phyloP scores from a whole-genome alignment of 2,329 filamentous ascomycete genomes.

The Malbranchea cinnamomea region DNA sequence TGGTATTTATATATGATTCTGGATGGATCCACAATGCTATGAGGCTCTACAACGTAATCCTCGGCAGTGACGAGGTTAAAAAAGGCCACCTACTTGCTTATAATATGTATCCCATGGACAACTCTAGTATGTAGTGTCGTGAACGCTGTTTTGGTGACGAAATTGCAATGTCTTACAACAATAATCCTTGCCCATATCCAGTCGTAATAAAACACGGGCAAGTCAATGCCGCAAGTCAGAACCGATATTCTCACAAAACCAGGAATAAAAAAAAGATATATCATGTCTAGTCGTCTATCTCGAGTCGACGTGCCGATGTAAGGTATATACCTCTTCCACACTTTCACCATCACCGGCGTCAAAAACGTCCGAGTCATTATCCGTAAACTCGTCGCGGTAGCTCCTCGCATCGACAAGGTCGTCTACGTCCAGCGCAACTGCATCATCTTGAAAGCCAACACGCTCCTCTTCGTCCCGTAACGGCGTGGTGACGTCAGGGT shows the following conservation, averaged over 20 bases:
- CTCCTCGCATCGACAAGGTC: constrained; percentile 23
- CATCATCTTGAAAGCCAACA: constrained; percentile 29
- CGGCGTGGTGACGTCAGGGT: constrained; percentile 26
- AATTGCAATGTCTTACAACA: too few species aligned
- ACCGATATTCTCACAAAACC: constrained; percentile 2
- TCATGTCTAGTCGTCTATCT: constrained; percentile 5
- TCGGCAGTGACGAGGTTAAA: too few species aligned
- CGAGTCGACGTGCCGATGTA: constrained; percentile 23
- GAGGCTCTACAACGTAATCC: too few species aligned
- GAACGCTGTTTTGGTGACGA: too few species aligned
- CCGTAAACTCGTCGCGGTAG: constrained; percentile 40
- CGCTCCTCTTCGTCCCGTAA: constrained; percentile 28
- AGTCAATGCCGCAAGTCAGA: constrained; percentile 8
- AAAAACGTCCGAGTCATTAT: constrained; percentile 37
- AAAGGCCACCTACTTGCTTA: too few species aligned
- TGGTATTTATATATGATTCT: too few species aligned
- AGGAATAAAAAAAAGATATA: constrained; percentile 4
- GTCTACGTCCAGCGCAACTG: constrained; percentile 29
- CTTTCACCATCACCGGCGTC: constrained; percentile 24
- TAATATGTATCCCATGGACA: too few species aligned
- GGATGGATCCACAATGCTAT: too few species aligned
- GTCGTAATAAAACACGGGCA: constrained; percentile 6
- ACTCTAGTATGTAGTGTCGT: too few species aligned
- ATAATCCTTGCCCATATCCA: too few species aligned
- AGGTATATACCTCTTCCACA: constrained; percentile 22